Evolutionary conservation across 306 rosid species (phyloP).

Genomic region (Bauhinia variegata): DNA sequence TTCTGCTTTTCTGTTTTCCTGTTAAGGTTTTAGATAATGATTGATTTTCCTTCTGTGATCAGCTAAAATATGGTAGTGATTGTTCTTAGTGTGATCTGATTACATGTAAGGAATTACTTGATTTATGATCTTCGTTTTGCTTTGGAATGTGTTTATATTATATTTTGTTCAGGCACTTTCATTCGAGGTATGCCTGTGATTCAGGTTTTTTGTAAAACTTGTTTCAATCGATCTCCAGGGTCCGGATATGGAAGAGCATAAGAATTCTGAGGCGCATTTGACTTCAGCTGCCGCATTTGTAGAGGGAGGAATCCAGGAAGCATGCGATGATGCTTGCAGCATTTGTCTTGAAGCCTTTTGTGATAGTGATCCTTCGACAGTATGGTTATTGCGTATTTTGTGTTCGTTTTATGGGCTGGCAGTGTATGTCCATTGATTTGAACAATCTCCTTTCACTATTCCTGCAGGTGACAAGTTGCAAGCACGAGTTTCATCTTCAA

Average conservation of each 20-base stretch:
- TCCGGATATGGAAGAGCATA: slow-evolving; percentile 59
- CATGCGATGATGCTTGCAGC: slow-evolving; percentile 95
- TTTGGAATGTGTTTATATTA: background rate
- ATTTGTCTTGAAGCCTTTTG: slow-evolving; percentile 87
- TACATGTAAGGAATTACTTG: background rate
- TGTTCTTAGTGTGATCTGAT: background rate
- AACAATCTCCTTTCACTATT: slow-evolving; percentile 21
- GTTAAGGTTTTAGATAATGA: background rate
- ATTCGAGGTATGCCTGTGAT: background rate
- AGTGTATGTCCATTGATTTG: slow-evolving; percentile 17
- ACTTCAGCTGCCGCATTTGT: slow-evolving; percentile 95
- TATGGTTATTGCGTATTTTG: slow-evolving; percentile 30
- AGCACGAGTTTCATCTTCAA: slow-evolving; percentile 95
- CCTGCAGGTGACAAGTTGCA: slow-evolving; percentile 83
- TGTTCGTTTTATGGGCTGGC: slow-evolving; percentile 9
- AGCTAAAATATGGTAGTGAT: slow-evolving; percentile 11
- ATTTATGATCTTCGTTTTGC: background rate
- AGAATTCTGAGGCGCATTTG: slow-evolving; percentile 71
- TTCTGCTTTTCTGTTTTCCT: background rate
- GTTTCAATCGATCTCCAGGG: slow-evolving; percentile 39
- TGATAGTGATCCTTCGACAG: slow-evolving; percentile 93
- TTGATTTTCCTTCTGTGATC: background rate
- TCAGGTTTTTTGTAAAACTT: background rate
- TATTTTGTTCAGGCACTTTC: background rate
- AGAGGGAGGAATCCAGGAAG: slow-evolving; percentile 97